Percentiles rank a stretch among this genome's conserved stretches.
Evolutionary conservation across 345 rosid species (phyloP).

Genomic region (Hibiscus mutabilis): DNA sequence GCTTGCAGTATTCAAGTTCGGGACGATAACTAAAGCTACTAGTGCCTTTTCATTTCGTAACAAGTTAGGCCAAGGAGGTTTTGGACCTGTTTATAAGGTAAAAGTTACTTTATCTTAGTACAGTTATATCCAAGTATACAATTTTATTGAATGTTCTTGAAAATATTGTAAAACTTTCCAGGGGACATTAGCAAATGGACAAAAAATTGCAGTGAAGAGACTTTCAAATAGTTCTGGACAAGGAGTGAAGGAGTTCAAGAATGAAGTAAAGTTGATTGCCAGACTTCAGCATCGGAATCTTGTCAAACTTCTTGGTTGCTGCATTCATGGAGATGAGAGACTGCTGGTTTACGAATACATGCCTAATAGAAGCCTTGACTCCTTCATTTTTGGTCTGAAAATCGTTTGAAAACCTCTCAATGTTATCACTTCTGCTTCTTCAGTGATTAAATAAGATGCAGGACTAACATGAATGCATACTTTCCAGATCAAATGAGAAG

Average conservation of each 20-base stretch:
- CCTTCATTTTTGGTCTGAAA: conserved; percentile 22
- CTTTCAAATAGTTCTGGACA: conserved; percentile 35
- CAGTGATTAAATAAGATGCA: neutral
- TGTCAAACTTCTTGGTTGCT: conserved; percentile 36
- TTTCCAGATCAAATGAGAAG: neutral
- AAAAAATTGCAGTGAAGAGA: conserved; percentile 40
- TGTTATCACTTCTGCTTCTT: neutral
- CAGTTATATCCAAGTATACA: too few species aligned
- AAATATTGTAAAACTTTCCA: too few species aligned
- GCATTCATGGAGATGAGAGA: conserved; percentile 25
- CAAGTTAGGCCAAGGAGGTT: too few species aligned
- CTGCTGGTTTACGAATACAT: conserved; percentile 33
- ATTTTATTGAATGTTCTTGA: too few species aligned
- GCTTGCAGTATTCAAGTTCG: too few species aligned
- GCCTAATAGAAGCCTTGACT: conserved; percentile 27
- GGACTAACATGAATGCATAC: neutral
- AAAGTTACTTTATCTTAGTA: too few species aligned
- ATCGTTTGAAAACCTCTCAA: neutral
- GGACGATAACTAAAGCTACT: too few species aligned
- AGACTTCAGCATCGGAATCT: conserved; percentile 49
- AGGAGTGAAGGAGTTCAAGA: conserved; percentile 40
- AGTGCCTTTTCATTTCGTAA: too few species aligned
- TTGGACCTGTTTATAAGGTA: too few species aligned
- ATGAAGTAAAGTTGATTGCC: conserved; percentile 35
- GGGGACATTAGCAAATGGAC: too few species aligned